phyloP scores from a whole-genome alignment of 768 basidiomycete species.

The Lepiota venenata region DNA sequence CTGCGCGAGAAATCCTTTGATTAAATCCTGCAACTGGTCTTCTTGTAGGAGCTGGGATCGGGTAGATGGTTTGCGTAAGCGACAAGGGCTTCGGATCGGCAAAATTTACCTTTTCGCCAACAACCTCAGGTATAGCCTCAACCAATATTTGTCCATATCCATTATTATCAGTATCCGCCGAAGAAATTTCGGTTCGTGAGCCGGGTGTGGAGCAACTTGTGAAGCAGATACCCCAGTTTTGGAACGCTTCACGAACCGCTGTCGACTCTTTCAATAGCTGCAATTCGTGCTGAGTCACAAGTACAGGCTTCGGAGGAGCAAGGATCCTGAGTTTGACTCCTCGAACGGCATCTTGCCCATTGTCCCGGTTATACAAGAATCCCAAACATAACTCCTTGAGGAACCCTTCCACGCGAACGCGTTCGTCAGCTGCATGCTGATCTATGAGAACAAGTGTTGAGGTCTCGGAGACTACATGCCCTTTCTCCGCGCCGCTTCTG shows the following conservation, averaged over 20 bases:
- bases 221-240: conserved; percentile 70
- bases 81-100: conserved; percentile 16
- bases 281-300: conserved; percentile 68
- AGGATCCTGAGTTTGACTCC: conserved; percentile 41
- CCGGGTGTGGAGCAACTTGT: conserved; percentile 25
- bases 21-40: conserved; percentile 70
- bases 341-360: conserved; percentile 19
- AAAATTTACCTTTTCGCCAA: conserved; percentile 68
- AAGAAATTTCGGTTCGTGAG: conserved; percentile 20
- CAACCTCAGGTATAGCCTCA: conserved; percentile 59
- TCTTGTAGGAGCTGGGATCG: conserved; percentile 54
- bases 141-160: conserved; percentile 68
- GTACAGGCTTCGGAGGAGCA: conserved; percentile 52
- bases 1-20: conserved; percentile 69
- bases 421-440: conserved; percentile 98
- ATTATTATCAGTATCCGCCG: conserved; percentile 24
- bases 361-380: conserved; percentile 46
- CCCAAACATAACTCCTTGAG: conserved; percentile 71
- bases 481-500: conserved; percentile 7
- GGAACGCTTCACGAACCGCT: conserved; percentile 45
- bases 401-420: conserved; percentile 85
- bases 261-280: conserved; percentile 39
- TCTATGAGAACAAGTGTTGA: conserved; percentile 74
- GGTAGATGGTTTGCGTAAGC: conserved; percentile 12
- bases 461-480: conserved; percentile 12